phyloP scores from a whole-genome alignment of 208 protist genomes.

The Leishmania guyanensis region DNA sequence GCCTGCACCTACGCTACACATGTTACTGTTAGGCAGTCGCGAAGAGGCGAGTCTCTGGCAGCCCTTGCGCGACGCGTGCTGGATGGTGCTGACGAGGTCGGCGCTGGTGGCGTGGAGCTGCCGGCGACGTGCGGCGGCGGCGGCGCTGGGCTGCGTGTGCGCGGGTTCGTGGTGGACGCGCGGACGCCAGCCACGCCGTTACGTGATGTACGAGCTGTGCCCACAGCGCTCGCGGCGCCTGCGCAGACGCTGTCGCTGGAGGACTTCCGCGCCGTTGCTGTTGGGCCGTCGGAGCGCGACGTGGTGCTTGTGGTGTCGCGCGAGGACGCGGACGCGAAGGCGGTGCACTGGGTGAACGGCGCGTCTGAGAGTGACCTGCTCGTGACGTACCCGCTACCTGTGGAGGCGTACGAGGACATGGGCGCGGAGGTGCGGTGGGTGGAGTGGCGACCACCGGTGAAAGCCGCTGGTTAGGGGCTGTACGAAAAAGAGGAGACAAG shows the following conservation, averaged over 20 bases:
- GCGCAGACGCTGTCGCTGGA: slow-evolving; percentile 62
- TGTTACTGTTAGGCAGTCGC: background rate
- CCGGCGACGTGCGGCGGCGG: slow-evolving; percentile 15
- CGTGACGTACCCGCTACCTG: slow-evolving; percentile 47
- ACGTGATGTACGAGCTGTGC: background rate
- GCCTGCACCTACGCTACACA: slow-evolving; percentile 27
- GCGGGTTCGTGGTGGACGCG: slow-evolving; percentile 35
- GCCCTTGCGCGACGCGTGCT: slow-evolving; percentile 4
- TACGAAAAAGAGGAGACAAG: too few species aligned
- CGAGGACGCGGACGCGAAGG: slow-evolving; percentile 34
- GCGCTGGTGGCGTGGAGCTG: slow-evolving; percentile 11
- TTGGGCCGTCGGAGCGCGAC: slow-evolving; percentile 19
- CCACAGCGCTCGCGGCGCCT: slow-evolving; percentile 33
- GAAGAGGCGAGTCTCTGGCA: slow-evolving; percentile 1
- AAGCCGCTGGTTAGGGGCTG: background rate
- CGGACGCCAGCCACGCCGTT: slow-evolving; percentile 18
- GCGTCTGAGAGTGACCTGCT: slow-evolving; percentile 57
- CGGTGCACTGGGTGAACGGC: slow-evolving; percentile 49
- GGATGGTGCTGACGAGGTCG: background rate
- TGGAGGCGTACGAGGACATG: slow-evolving; percentile 45
- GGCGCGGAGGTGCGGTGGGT: slow-evolving; percentile 31
- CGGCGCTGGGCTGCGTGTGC: slow-evolving; percentile 29
- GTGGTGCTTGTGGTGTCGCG: slow-evolving; percentile 38
- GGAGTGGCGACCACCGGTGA: slow-evolving; percentile 4
- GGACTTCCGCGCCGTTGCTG: slow-evolving; percentile 46